phyloP scores from a whole-genome alignment of 306 rosid species.

The Benincasa hispida region DNA sequence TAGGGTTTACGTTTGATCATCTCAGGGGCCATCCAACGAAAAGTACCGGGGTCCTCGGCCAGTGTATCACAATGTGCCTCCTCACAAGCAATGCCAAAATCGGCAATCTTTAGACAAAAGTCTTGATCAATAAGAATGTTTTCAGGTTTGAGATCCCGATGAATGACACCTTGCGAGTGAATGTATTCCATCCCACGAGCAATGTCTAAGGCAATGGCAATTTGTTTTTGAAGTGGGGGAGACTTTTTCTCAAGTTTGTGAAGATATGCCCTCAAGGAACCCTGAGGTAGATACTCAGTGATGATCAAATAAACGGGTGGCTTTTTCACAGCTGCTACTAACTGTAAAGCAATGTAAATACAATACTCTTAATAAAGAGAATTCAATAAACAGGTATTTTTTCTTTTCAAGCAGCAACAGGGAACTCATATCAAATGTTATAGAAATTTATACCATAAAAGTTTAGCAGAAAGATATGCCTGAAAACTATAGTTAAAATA shows the following conservation, averaged over 20 bases:
- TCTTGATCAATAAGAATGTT: constrained; percentile 55
- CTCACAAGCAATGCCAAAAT: constrained; percentile 90
- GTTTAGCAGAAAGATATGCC: background rate
- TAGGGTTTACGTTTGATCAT: constrained; percentile 81
- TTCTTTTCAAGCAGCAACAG: background rate
- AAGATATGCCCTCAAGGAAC: constrained; percentile 79
- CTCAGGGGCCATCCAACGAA: constrained; percentile 99
- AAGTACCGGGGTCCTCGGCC: constrained; percentile 87
- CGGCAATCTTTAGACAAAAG: constrained; percentile 65
- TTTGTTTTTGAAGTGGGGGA: constrained; percentile 36
- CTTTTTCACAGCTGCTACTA: constrained; percentile 60
- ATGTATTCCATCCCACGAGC: constrained; percentile 87
- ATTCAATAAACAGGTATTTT: background rate
- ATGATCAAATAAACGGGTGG: constrained; percentile 71
- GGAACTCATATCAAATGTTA: background rate
- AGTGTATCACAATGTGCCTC: constrained; percentile 58
- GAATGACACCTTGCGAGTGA: constrained; percentile 79
- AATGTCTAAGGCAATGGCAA: constrained; percentile 69
- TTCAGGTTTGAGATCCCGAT: constrained; percentile 92
- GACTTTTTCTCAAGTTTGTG: constrained; percentile 56
- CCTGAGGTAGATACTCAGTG: constrained; percentile 68
- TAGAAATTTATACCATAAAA: background rate
- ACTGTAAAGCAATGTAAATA: constrained; percentile 34
- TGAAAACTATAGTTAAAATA: background rate
- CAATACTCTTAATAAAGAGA: background rate